phyloP scores from a whole-genome alignment of 768 basidiomycete species.

The Naematelia aurantialba region DNA sequence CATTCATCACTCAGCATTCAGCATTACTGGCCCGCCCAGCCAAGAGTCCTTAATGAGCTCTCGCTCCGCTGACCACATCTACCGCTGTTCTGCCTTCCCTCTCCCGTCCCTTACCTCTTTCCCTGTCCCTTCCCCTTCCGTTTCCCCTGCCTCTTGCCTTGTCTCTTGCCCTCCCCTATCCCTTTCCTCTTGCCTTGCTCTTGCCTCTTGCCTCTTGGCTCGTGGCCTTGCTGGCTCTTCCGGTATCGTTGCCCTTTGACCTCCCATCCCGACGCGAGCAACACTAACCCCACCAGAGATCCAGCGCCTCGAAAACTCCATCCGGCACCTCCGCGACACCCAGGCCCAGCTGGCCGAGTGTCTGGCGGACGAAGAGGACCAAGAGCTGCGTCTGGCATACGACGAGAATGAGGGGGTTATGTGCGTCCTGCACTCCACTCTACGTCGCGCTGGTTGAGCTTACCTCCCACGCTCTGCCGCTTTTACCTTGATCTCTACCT shows the following conservation, averaged over 20 bases:
- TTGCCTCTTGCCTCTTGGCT: not conserved
- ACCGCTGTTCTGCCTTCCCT: no score
- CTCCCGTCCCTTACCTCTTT: no score
- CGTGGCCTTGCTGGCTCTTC: not conserved
- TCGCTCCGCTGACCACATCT: no score
- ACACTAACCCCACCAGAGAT: constrained; percentile 24
- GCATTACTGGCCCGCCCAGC: no score
- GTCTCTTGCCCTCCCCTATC: not conserved
- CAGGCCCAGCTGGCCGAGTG: constrained; percentile 24
- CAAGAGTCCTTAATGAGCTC: no score
- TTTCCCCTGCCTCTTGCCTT: constrained; percentile 1
- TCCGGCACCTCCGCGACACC: constrained; percentile 26
- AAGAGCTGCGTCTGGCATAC: constrained; percentile 19
- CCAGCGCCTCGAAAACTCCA: constrained; percentile 30
- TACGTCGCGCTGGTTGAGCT: not conserved
- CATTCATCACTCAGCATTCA: no score
- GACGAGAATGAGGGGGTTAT: constrained; percentile 38
- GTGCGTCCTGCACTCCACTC: no score
- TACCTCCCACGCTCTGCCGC: not conserved
- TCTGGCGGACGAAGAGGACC: constrained; percentile 20
- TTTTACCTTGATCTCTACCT: not conserved
- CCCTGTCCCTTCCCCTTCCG: no score
- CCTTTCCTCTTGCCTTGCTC: constrained; percentile 2
- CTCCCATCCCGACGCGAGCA: not conserved
- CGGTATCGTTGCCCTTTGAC: not conserved